A percentile compares a stretch with the other conserved stretches of the same genome.
These are phyloP conservation scores for Solanum chacoense DNA, from an alignment of 305 asterid genomes.

Conservation along the genomic window DNA sequence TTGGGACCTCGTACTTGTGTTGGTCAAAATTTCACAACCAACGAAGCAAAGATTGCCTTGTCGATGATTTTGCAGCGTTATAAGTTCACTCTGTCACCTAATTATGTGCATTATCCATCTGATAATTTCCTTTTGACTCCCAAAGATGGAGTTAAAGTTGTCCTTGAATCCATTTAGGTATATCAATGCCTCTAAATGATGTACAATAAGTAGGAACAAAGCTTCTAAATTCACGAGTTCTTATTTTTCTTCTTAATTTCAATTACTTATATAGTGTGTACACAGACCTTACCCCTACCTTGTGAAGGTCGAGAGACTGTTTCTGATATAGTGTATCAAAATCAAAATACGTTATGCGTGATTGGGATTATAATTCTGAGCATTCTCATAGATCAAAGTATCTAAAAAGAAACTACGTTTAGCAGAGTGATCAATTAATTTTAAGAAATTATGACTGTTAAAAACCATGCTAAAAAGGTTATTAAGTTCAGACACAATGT, in stretches of 20 bases:
- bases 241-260: background rate
- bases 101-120: constrained; percentile 43
- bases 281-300: too few species aligned
- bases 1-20: constrained; percentile 60
- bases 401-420: too few species aligned
- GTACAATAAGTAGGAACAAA: background rate
- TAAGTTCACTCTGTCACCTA: constrained; percentile 32
- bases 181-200: background rate
- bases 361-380: too few species aligned
- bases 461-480: too few species aligned
- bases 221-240: background rate
- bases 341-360: too few species aligned
- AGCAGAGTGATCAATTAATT: too few species aligned
- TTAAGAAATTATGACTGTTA: too few species aligned
- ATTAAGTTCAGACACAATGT: background rate
- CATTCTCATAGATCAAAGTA: too few species aligned
- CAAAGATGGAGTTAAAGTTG: constrained; percentile 45
- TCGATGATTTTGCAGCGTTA: constrained; percentile 54
- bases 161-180: constrained; percentile 21
- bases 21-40: constrained; percentile 47
- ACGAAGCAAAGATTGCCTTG: constrained; percentile 49
- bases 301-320: too few species aligned
- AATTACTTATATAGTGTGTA: background rate
- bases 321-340: too few species aligned
- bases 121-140: constrained; percentile 45